Conservation (phyloP, 1,284 basidiomycete species). For the Malassezia pachydermatis region DNA sequence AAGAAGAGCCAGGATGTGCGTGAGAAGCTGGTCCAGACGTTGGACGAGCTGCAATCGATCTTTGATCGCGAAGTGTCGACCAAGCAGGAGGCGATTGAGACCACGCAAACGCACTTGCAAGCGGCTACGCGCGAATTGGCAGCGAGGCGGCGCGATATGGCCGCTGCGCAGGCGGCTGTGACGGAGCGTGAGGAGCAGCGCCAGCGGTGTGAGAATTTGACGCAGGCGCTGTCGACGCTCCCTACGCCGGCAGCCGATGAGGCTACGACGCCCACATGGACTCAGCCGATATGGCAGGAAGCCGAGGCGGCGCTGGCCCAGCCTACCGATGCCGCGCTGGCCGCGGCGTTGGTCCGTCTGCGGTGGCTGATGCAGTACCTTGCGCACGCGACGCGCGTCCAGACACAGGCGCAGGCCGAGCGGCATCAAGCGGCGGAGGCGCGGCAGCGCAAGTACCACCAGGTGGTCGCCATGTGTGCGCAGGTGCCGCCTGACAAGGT, state of each 20-base stretch:
- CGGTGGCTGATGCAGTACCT: constrained; percentile 25
- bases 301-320: constrained; percentile 64
- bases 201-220: constrained; percentile 29
- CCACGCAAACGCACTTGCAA: constrained; percentile 74
- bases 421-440: constrained; percentile 65
- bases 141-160: constrained; percentile 60
- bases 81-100: constrained; percentile 75
- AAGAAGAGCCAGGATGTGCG: constrained; percentile 84
- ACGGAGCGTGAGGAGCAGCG: constrained; percentile 36
- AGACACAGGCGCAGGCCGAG: constrained; percentile 66
- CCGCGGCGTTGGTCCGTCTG: constrained; percentile 25
- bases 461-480: constrained; percentile 78
- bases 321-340: constrained; percentile 64
- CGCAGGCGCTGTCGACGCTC: constrained; percentile 43
- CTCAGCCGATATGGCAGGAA: constrained; percentile 1
- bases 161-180: constrained; percentile 29
- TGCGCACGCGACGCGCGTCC: constrained; percentile 19
- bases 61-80: constrained; percentile 73
- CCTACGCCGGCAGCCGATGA: not conserved
- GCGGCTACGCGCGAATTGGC: constrained; percentile 80
- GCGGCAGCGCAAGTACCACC: constrained; percentile 71
- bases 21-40: constrained; percentile 49
- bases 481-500: constrained; percentile 76
- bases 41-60: constrained; percentile 69
- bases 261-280: not conserved